Evolutionary conservation across 2,329 filamentous ascomycete species (phyloP), one percentile per base, ranked within the genome.

Genomic region (Cordyceps javanica): DNA sequence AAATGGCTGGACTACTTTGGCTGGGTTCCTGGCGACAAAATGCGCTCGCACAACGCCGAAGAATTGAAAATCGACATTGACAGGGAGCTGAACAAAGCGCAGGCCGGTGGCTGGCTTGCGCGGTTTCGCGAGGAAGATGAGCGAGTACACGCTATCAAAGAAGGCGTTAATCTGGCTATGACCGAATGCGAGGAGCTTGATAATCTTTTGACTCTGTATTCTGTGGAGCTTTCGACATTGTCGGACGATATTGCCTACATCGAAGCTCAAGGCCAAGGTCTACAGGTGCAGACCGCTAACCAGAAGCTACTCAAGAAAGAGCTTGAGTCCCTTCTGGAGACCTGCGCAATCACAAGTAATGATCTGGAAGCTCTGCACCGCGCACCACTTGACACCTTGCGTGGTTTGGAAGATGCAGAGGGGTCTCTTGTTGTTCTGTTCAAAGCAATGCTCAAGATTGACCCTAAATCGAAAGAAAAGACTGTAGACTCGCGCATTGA

Each of bases 171-270:
- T 68, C 81, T 87, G 62, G 89, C 91, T n/a, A 91, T 99, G 65
- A 82, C 87, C 21, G 94, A 99, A 73, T 97, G 94, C 67, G 95
- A 99, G 65, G 93, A 97, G 74, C 78, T 99, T 59, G 94, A 99
- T 69, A 95, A 95, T 60, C 79, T 99, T 39, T 77, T 99, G 54
- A 99, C 94, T 0, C 75, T 99, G 34, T 99, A 99, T 72, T 90
- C 90, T 48, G 94, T 97, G 26, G 94, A 99, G 71, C 79, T 99
- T 61, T 91, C 90, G 66, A 97, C 92, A 50, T 80, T 99, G 30
- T 91, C 92, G 58, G 93, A 97, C 51, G 94, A 99, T 66, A 95
- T 99, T 65, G 87, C 91, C 3, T 97, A 95, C 69, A 97, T 99
- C 62, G 94, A 99, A 75, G 91, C 94, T 2, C 94, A 99, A 72